Evolutionary conservation across 805 yeast species (phyloP).

Genomic region (Wickerhamomyces rabaulensis): DNA sequence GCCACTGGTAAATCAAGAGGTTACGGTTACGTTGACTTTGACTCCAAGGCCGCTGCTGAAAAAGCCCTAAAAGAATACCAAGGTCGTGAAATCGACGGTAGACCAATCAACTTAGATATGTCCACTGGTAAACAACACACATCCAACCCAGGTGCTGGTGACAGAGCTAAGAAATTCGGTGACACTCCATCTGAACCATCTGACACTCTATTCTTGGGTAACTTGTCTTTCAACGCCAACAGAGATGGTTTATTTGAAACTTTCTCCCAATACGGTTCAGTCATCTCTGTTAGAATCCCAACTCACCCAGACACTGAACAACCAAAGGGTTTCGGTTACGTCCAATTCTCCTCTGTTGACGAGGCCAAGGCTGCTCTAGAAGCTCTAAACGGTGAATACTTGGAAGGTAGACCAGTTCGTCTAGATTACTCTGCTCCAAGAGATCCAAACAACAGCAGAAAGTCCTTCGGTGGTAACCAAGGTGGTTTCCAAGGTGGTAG

Average conservation of each 20-base stretch:
- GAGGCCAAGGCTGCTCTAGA: slow-evolving; percentile 88
- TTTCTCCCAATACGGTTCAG: slow-evolving; percentile 75
- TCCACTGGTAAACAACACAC: slow-evolving; percentile 77
- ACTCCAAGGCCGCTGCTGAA: slow-evolving; percentile 69
- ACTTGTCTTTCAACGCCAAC: slow-evolving; percentile 85
- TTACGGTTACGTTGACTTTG: slow-evolving; percentile 96
- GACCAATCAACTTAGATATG: slow-evolving; percentile 91
- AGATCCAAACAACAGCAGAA: slow-evolving; percentile 40
- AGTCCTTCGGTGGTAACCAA: slow-evolving; percentile 34
- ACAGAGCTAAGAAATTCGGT: slow-evolving; percentile 87
- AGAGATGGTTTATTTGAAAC: slow-evolving; percentile 71
- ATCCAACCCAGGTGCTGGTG: slow-evolving; percentile 46
- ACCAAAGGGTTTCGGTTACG: slow-evolving; percentile 99
- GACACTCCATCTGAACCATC: slow-evolving; percentile 90
- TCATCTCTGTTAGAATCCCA: slow-evolving; percentile 89
- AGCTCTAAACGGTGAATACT: slow-evolving; percentile 81
- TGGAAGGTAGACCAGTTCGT: slow-evolving; percentile 91
- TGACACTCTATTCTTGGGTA: slow-evolving; percentile 94
- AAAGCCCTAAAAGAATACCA: slow-evolving; percentile 80
- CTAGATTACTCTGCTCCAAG: slow-evolving; percentile 93
- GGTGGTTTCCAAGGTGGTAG: slow-evolving; percentile 34
- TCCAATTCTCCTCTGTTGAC: slow-evolving; percentile 80
- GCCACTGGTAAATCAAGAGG: slow-evolving; percentile 92
- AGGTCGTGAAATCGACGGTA: slow-evolving; percentile 94
- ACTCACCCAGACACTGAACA: slow-evolving; percentile 98